These are phyloP conservation scores for Ceratobasidium sp. DNA, from an alignment of 1,284 basidiomycete genomes.

Conservation along the genomic window DNA sequence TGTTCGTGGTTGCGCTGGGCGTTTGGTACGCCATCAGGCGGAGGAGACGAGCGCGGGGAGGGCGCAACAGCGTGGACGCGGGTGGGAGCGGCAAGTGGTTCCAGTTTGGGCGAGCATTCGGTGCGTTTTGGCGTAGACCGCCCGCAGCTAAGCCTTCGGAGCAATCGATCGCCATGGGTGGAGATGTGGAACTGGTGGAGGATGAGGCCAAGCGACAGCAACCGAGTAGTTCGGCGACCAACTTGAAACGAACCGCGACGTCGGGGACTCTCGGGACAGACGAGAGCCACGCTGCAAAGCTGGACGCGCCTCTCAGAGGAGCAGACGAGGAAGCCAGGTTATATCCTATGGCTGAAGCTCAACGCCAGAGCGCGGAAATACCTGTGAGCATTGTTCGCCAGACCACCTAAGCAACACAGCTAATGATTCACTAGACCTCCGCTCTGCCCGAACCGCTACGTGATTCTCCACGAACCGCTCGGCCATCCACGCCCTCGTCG, in stretches of 20 bases:
- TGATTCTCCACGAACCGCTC: slow-evolving; percentile 6
- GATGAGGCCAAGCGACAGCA: slow-evolving; percentile 7
- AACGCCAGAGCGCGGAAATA: slow-evolving; percentile 13
- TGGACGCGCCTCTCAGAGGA: not conserved
- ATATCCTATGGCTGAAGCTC: slow-evolving; percentile 7
- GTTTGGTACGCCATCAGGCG: slow-evolving; percentile 29
- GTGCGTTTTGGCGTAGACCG: slow-evolving; percentile 13
- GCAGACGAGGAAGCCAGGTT: slow-evolving; percentile 5
- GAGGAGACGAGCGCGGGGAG: slow-evolving; percentile 17
- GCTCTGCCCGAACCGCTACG: not conserved
- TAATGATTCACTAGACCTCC: slow-evolving; percentile 11
- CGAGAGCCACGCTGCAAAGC: slow-evolving; percentile 12
- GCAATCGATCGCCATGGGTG: not conserved
- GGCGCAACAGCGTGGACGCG: slow-evolving; percentile 26
- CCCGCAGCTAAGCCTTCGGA: not conserved
- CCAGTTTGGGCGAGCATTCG: not conserved
- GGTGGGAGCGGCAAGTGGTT: not conserved
- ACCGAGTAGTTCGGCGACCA: slow-evolving; percentile 17
- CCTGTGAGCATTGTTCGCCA: not conserved
- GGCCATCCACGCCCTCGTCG: slow-evolving; percentile 14
- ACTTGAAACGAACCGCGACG: slow-evolving; percentile 27
- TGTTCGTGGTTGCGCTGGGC: slow-evolving; percentile 4
- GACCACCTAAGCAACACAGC: not conserved
- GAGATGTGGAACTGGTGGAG: not conserved
- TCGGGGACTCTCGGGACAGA: slow-evolving; percentile 11